These are phyloP conservation scores for Physcia stellaris DNA, from an alignment of 495 filamentous ascomycete genomes.

Conservation along the genomic window DNA sequence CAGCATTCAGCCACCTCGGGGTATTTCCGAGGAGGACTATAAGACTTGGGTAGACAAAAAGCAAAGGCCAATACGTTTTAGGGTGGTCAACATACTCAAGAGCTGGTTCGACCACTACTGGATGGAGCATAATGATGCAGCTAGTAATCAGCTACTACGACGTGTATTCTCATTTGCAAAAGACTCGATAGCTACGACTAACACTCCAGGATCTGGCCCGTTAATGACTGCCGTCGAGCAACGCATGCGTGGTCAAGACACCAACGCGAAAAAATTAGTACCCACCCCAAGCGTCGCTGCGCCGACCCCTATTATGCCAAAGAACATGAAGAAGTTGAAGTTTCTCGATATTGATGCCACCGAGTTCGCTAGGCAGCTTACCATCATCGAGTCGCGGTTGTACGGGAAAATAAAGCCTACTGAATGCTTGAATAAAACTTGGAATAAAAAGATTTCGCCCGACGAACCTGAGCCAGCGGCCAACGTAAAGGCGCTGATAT, in stretches of 20 bases:
- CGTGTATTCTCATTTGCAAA: slow-evolving; percentile 83
- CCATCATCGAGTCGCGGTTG: slow-evolving; percentile 87
- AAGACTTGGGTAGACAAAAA: slow-evolving; percentile 86
- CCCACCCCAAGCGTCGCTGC: slow-evolving; percentile 66
- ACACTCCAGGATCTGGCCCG: slow-evolving; percentile 72
- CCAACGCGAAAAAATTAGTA: slow-evolving; percentile 71
- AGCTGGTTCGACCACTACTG: slow-evolving; percentile 97
- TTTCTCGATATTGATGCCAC: slow-evolving; percentile 93
- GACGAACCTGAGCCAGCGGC: slow-evolving; percentile 79
- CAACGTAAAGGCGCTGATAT: slow-evolving; percentile 89
- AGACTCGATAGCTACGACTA: slow-evolving; percentile 80
- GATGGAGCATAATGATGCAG: slow-evolving; percentile 87
- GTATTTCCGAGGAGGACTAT: slow-evolving; percentile 58
- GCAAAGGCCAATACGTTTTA: slow-evolving; percentile 87
- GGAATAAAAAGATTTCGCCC: slow-evolving; percentile 81
- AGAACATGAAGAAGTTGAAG: slow-evolving; percentile 99
- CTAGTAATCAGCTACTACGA: slow-evolving; percentile 70
- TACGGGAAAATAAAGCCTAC: slow-evolving; percentile 92
- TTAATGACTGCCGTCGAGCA: slow-evolving; percentile 78
- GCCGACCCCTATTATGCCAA: slow-evolving; percentile 83
- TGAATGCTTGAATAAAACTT: slow-evolving; percentile 95
- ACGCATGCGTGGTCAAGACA: slow-evolving; percentile 73
- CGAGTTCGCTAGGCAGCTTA: slow-evolving; percentile 92
- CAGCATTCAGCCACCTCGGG: slow-evolving; percentile 82
- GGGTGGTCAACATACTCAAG: slow-evolving; percentile 94